Evolutionary conservation across 1,284 basidiomycete genomes (phyloP), one percentile per base, ranked within the genome.

Genomic region (Phellopilus nigrolimitatus): DNA sequence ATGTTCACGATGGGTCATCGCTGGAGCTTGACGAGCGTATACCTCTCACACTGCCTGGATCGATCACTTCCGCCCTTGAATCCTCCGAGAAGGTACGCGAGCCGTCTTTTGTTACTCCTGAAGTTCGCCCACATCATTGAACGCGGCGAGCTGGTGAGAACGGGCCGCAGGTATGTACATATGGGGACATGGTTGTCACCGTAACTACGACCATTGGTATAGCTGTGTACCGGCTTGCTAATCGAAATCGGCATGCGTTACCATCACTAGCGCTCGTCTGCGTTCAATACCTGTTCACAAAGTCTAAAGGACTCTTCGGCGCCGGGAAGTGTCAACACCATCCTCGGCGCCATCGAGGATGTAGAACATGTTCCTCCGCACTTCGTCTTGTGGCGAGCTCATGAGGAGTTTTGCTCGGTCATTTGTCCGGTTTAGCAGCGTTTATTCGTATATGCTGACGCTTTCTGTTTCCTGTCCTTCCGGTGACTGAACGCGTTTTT

Each of bases 111-210:
- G 42, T 13, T 15, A 4, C 2, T 6, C 21, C 4, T 8, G 12
- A 5, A 31, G 22, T 13, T 10, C 3, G 7, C 15, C 31, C 13
- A 27, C 10, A 15, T 7, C 10, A 19, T 37, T 24, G 27, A 34
- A 19, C 25, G 41, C 45, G 49, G 49, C 49, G 40, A 51, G 24
- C n/a, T 27, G 17, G 4, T 40, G 24, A 30, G 33, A 13, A 36
- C 28, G 22, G 34, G 27, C 9, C 4, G 15, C 24, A 73, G 88
- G 19, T 36, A 22, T 13, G 21, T 39, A 49, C 31, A 44, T 44
- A 51, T n/a, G 49, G 49, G 33, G 49, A 44, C 49, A 37, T 25
- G 33, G 24, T 37, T 17, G 13, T n/a, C 31, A 44, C 21, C 25
- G 49, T 21, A 22, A 40, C 49, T 9, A 28, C 30, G 46, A 27